These are phyloP conservation scores for Fallopia convolvulus DNA, from an alignment of 148 eudicot genomes.

Conservation along the genomic window DNA sequence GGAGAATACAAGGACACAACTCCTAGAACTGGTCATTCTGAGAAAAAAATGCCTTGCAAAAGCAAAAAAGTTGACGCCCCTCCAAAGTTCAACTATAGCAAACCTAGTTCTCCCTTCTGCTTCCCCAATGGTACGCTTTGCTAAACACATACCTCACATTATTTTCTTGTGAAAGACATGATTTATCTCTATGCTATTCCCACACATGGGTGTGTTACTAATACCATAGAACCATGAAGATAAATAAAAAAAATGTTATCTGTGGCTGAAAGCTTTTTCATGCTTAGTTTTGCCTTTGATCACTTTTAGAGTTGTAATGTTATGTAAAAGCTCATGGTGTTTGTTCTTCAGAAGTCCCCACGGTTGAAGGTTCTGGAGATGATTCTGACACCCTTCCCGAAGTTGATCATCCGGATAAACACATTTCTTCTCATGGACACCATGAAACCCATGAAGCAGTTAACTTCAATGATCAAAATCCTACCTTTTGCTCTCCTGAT, in stretches of 20 bases:
- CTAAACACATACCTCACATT: not conserved
- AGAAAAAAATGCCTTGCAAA: conserved; percentile 21
- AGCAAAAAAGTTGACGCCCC: conserved; percentile 29
- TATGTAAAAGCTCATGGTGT: not conserved
- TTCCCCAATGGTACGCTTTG: conserved; percentile 32
- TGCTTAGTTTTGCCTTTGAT: not conserved
- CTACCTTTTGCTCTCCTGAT: conserved; percentile 29
- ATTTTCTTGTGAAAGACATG: conserved; percentile 5
- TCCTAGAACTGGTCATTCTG: conserved; percentile 27
- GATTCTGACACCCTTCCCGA: not conserved
- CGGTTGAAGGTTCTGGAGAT: conserved; percentile 5
- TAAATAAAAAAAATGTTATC: not conserved
- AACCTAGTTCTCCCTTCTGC: conserved; percentile 27
- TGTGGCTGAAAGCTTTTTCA: not conserved
- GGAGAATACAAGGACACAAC: conserved; percentile 19
- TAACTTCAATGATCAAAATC: conserved; percentile 25
- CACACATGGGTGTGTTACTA: not conserved
- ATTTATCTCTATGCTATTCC: not conserved
- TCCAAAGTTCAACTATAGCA: conserved; percentile 21
- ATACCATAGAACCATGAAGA: not conserved
- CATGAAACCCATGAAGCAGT: conserved; percentile 23
- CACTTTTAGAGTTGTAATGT: not conserved
- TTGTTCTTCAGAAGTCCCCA: not conserved
- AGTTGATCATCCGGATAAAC: not conserved
- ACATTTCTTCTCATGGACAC: not conserved